Evolutionary conservation across 352 stramenopile genomes (phyloP).

Genomic region (Bremia lactucae): DNA sequence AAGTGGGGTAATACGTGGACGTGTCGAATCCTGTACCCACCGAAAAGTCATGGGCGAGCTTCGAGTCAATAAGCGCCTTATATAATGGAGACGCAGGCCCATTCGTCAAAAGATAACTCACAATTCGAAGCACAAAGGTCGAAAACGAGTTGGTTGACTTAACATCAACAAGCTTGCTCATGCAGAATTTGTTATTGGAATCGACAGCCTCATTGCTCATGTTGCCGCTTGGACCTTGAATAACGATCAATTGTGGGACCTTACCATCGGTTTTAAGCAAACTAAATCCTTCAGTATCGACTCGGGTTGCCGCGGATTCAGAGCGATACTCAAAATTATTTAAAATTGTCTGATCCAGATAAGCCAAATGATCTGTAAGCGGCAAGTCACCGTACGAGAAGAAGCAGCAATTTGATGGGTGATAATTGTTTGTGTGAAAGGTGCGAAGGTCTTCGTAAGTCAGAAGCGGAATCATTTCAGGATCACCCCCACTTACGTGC

Average conservation of each 20-base stretch:
- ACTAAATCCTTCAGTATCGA: slow-evolving; percentile 34
- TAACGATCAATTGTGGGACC: slow-evolving; percentile 21
- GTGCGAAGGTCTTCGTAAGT: slow-evolving; percentile 63
- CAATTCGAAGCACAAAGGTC: slow-evolving; percentile 69
- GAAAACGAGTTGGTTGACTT: slow-evolving; percentile 59
- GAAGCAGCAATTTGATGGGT: slow-evolving; percentile 84
- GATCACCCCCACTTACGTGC: slow-evolving; percentile 73
- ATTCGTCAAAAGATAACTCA: slow-evolving; percentile 71
- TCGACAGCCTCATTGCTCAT: slow-evolving; percentile 41
- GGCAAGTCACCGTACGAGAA: slow-evolving; percentile 85
- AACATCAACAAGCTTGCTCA: slow-evolving; percentile 59
- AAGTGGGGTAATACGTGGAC: slow-evolving; percentile 65
- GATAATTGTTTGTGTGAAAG: slow-evolving; percentile 82
- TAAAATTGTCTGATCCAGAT: slow-evolving; percentile 61
- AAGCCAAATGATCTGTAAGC: slow-evolving; percentile 63
- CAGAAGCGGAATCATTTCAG: slow-evolving; percentile 54
- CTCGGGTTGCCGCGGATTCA: slow-evolving; percentile 36
- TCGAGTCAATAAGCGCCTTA: slow-evolving; percentile 69
- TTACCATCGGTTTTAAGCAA: slow-evolving; percentile 21
- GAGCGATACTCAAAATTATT: slow-evolving; percentile 48
- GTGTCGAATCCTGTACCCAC: slow-evolving; percentile 73
- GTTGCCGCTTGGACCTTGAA: slow-evolving; percentile 51
- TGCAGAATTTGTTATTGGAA: slow-evolving; percentile 74
- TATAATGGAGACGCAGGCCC: slow-evolving; percentile 72
- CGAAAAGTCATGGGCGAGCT: slow-evolving; percentile 67